Evolutionary conservation across 768 basidiomycete genomes (phyloP).

Genomic region (Kwoniella heveanensis): DNA sequence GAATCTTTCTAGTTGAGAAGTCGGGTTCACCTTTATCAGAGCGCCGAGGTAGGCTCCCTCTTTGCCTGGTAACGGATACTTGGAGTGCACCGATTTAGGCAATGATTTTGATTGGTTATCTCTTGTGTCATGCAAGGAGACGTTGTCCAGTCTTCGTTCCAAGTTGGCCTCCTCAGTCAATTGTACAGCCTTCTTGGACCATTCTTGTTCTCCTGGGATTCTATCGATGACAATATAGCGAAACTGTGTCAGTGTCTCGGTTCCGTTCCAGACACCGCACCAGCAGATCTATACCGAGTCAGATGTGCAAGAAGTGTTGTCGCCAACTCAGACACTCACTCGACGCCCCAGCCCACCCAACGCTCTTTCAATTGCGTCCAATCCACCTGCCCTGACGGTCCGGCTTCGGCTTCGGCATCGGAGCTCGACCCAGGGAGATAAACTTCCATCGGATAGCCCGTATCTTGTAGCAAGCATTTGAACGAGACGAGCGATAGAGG

Average conservation of each 20-base stretch:
- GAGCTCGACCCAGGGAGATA: constrained; percentile 37
- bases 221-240: constrained; percentile 19
- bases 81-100: constrained; percentile 31
- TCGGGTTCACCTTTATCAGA: constrained; percentile 51
- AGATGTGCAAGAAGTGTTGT: too few relatives aligned
- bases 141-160: not conserved
- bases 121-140: not conserved
- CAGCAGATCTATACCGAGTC: too few relatives aligned
- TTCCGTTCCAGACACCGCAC: too few relatives aligned
- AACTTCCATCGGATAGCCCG: constrained; percentile 54
- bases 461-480: constrained; percentile 54
- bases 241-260: not conserved
- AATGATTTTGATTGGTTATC: constrained; percentile 4
- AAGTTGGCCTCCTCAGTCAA: not conserved
- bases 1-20: too few relatives aligned
- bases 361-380: constrained; percentile 47
- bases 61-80: constrained; percentile 40
- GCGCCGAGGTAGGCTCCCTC: constrained; percentile 44
- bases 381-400: constrained; percentile 24
- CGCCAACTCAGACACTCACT: constrained; percentile 53
- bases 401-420: not conserved
- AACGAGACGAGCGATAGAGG: constrained; percentile 47
- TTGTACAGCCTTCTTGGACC: constrained; percentile 12
- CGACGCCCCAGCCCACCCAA: constrained; percentile 54
- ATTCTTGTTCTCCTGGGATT: constrained; percentile 48